Conservation (phyloP, 257 asterid species). For the Solanum dulcamara region DNA sequence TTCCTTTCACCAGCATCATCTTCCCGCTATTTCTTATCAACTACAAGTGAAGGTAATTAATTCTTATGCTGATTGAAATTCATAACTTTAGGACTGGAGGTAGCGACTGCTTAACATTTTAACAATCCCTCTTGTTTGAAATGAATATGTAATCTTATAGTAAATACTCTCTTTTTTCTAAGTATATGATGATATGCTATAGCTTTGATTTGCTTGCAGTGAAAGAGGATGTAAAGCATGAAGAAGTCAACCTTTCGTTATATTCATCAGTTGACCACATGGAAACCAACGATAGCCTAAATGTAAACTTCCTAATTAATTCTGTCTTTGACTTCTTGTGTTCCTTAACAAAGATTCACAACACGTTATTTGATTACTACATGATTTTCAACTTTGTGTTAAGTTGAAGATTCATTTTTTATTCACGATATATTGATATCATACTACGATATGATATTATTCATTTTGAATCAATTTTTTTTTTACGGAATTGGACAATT, state of each 20-base stretch:
- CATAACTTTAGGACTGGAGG: neutral
- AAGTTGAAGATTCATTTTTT: neutral
- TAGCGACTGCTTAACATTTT: neutral
- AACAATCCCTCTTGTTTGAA: neutral
- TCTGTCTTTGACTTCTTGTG: neutral
- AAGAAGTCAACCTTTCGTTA: neutral
- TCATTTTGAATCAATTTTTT: neutral
- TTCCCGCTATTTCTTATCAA: neutral
- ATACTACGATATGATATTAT: neutral
- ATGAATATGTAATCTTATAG: neutral
- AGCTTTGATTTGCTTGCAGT: neutral
- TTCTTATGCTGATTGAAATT: neutral
- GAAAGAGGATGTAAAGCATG: neutral
- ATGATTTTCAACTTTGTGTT: neutral
- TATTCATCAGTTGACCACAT: neutral
- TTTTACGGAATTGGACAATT: neutral
- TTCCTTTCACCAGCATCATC: conserved; percentile 4
- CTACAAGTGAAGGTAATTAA: conserved; percentile 4
- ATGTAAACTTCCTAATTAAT: neutral
- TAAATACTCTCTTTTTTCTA: neutral
- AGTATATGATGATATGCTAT: neutral
- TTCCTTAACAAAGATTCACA: neutral
- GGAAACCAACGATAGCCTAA: conserved; percentile 2
- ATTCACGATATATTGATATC: neutral
- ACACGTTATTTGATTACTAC: neutral